Evolutionary conservation across 2,329 filamentous ascomycete species (phyloP).

Genomic region (Penicillium sp.): DNA sequence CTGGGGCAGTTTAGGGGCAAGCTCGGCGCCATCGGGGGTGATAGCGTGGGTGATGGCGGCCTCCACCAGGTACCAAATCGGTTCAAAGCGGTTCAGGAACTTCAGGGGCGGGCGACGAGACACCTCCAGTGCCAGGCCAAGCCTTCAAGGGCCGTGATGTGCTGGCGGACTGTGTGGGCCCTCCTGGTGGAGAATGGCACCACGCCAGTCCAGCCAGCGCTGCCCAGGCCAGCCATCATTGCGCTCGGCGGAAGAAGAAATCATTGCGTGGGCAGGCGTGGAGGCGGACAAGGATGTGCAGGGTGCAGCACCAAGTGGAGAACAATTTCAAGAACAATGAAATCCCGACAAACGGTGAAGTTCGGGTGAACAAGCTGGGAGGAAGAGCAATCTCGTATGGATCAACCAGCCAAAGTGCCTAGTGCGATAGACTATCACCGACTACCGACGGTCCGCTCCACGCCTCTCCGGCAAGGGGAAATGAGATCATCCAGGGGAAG

Average conservation of each 20-base stretch:
- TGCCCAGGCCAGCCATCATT: background rate
- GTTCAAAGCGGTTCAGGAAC: background rate
- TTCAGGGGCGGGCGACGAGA: background rate
- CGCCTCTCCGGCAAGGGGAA: conserved; percentile 2
- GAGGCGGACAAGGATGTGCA: conserved; percentile 1
- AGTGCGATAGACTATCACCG: conserved; percentile 8
- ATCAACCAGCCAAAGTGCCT: background rate
- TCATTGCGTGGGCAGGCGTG: background rate
- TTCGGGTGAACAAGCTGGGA: background rate
- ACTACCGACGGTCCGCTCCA: conserved; percentile 12
- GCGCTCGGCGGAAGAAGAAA: background rate
- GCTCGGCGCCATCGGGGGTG: background rate
- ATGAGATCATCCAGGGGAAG: background rate
- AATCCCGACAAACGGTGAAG: background rate
- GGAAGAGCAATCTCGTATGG: background rate
- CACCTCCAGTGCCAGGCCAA: background rate
- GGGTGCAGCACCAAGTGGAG: background rate
- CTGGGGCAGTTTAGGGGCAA: background rate
- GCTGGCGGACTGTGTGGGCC: background rate
- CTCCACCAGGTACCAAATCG: background rate
- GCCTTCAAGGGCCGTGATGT: background rate
- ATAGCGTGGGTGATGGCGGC: background rate
- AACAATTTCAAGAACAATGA: background rate
- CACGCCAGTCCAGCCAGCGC: background rate
- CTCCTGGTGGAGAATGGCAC: background rate